Evolutionary conservation across 1,284 basidiomycete genomes (phyloP).

Genomic region (Mrakiaceae sp.): DNA sequence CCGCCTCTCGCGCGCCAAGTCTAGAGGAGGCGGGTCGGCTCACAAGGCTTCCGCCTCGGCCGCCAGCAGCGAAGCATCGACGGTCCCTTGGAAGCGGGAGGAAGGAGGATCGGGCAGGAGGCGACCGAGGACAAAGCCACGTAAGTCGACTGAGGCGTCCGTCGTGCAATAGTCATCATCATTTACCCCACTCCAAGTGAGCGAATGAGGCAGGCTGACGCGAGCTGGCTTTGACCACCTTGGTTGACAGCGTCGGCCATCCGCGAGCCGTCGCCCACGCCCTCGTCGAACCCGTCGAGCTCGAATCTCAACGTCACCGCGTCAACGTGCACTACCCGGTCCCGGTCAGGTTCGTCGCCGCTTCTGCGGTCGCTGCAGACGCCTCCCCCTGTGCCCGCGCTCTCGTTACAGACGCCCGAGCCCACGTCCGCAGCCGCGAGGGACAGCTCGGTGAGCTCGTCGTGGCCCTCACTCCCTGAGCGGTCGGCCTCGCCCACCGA

Average conservation of each 20-base stretch:
- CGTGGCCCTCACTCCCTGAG: neutral
- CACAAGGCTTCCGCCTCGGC: neutral
- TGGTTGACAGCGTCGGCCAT: neutral
- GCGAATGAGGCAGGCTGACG: neutral
- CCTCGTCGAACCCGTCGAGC: neutral
- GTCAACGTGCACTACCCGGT: no score
- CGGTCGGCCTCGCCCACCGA: neutral
- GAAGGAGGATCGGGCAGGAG: neutral
- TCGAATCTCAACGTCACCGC: neutral
- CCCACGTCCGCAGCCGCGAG: neutral
- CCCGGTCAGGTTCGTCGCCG: no score
- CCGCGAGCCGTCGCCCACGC: neutral
- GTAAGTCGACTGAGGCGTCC: neutral
- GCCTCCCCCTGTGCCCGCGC: neutral
- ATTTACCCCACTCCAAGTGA: no score
- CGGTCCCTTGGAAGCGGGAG: neutral
- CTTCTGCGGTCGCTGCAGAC: neutral
- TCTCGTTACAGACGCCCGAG: neutral
- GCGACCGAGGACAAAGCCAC: neutral
- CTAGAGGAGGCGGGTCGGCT: no score
- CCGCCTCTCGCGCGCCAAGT: neutral
- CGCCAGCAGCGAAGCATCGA: neutral
- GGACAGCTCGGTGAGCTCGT: no score
- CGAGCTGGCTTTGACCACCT: neutral
- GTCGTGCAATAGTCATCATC: neutral